Conservation (phyloP, 2,329 filamentous ascomycete species). For the Zelopaecilomyces penicillatus region DNA sequence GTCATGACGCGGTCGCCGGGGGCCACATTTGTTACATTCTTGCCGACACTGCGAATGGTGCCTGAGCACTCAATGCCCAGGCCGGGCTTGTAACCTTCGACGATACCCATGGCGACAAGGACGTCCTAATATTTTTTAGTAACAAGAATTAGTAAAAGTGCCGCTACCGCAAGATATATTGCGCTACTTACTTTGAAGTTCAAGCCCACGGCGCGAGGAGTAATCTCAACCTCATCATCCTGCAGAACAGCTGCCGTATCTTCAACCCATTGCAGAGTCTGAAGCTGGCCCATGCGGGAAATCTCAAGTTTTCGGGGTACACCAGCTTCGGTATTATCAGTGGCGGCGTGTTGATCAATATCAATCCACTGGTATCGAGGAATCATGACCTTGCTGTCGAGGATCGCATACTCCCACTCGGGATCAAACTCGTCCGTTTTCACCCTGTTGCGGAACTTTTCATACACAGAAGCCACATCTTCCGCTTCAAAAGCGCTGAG, state of each 20-base stretch:
- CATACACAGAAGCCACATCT: not conserved
- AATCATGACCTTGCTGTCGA: slow-evolving; percentile 2
- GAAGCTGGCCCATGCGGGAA: not conserved
- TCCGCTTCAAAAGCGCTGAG: not conserved
- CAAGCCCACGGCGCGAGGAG: slow-evolving; percentile 1
- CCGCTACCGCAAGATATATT: not conserved
- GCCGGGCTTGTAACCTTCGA: slow-evolving; percentile 4
- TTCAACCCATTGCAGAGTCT: slow-evolving; percentile 1
- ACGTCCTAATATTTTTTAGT: slow-evolving; percentile 9
- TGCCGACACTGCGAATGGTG: slow-evolving; percentile 12
- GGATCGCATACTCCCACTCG: slow-evolving; percentile 1
- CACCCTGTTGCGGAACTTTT: not conserved
- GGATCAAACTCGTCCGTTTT: slow-evolving; percentile 3
- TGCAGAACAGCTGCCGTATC: not conserved
- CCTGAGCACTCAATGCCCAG: slow-evolving; percentile 23
- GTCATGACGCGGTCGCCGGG: slow-evolving; percentile 27
- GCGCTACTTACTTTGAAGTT: slow-evolving; percentile 3
- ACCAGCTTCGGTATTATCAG: too few relatives aligned
- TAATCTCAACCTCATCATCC: slow-evolving; percentile 2
- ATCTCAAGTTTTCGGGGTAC: not conserved
- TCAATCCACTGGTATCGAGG: slow-evolving; percentile 2
- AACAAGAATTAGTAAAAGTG: not conserved
- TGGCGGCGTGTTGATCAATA: not conserved
- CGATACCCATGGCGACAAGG: slow-evolving; percentile 5
- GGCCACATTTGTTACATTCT: slow-evolving; percentile 11